phyloP scores from a whole-genome alignment of 257 asterid species.

The Verbena officinalis region DNA sequence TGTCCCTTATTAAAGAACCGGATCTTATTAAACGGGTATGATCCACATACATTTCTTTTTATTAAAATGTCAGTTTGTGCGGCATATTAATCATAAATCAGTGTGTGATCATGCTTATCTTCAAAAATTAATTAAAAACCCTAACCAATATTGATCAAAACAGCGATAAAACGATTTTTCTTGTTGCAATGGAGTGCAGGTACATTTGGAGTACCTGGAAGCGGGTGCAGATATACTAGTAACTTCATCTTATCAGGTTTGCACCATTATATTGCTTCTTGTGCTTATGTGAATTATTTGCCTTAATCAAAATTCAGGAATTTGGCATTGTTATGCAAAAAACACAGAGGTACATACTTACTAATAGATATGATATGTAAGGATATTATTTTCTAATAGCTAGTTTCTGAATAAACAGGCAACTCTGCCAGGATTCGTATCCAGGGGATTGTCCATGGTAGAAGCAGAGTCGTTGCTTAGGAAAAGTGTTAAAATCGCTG shows the following conservation, averaged over 20 bases:
- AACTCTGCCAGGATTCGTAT: slow-evolving; percentile 68
- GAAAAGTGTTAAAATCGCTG: slow-evolving; percentile 62
- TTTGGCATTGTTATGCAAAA: not conserved
- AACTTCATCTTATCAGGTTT: slow-evolving; percentile 79
- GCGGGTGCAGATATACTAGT: slow-evolving; percentile 79
- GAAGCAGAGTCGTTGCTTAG: slow-evolving; percentile 67
- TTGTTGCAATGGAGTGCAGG: slow-evolving; percentile 43
- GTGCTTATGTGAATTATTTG: not conserved
- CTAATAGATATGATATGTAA: too few species aligned
- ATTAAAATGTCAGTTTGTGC: too few species aligned
- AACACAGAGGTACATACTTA: too few species aligned
- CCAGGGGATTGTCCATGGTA: slow-evolving; percentile 67
- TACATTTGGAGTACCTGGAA: slow-evolving; percentile 77
- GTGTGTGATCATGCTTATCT: too few species aligned
- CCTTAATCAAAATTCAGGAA: not conserved
- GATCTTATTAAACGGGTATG: slow-evolving; percentile 61
- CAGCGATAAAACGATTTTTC: not conserved
- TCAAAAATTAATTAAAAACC: too few species aligned
- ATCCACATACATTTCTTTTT: not conserved
- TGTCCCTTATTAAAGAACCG: slow-evolving; percentile 70
- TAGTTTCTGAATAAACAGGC: slow-evolving; percentile 53
- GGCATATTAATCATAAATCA: too few species aligned
- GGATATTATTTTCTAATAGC: not conserved
- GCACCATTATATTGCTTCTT: not conserved
- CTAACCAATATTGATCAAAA: too few species aligned